phyloP scores from a whole-genome alignment of 176 grass and related monocot genomes.

The Eleusine indica region DNA sequence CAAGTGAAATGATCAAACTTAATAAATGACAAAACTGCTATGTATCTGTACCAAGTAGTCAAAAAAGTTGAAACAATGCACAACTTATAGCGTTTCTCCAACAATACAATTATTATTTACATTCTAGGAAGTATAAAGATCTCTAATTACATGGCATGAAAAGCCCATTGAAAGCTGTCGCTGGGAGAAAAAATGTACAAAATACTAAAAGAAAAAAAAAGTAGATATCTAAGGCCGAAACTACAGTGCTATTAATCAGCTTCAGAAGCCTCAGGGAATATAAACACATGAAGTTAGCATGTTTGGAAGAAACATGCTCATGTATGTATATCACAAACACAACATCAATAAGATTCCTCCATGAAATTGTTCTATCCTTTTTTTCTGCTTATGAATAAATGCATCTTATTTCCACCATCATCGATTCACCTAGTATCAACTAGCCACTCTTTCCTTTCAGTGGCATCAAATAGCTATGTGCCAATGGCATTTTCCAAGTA shows the following conservation, averaged over 20 bases:
- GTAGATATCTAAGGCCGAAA: constrained; percentile 30
- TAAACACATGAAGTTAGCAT: constrained; percentile 27
- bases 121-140: constrained; percentile 38
- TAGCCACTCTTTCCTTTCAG: constrained; percentile 42
- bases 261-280: constrained; percentile 31
- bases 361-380: constrained; percentile 24
- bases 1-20: constrained; percentile 24
- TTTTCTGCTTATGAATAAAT: constrained; percentile 44
- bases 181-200: constrained; percentile 41
- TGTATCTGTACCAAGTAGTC: constrained; percentile 2
- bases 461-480: constrained; percentile 34
- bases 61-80: constrained; percentile 22
- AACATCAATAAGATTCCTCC: constrained; percentile 34
- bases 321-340: constrained; percentile 24
- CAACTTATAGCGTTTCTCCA: constrained; percentile 36
- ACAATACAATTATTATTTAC: constrained; percentile 44
- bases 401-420: constrained; percentile 45
- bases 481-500: constrained; percentile 33
- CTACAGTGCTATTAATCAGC: constrained; percentile 39
- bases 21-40: constrained; percentile 13
- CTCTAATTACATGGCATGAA: constrained; percentile 46
- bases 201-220: constrained; percentile 24
- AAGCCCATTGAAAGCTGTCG: constrained; percentile 26
- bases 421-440: constrained; percentile 41
- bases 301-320: constrained; percentile 44